Percentiles rank a stretch among this genome's conserved stretches.
phyloP scores from a whole-genome alignment of 306 rosid species.

The Alnus rubra region DNA sequence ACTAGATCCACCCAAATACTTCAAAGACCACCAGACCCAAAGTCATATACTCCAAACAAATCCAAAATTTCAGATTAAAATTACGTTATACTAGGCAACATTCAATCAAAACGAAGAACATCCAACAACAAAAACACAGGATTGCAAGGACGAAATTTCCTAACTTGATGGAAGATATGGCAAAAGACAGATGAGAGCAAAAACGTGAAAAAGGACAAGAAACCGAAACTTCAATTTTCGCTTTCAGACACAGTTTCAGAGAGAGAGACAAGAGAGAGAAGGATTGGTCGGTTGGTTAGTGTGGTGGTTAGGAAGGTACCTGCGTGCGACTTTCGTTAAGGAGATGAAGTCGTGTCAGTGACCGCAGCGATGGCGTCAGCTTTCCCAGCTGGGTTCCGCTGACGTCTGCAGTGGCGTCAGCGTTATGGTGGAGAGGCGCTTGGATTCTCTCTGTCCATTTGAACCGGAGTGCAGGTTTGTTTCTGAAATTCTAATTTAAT shows the following conservation, averaged over 20 bases:
- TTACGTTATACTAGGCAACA: not conserved
- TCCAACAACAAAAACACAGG: constrained; percentile 19
- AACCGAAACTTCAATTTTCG: constrained; percentile 55
- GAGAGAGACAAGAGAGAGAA: constrained; percentile 23
- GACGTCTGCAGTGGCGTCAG: constrained; percentile 47
- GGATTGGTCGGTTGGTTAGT: not conserved
- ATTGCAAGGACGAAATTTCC: not conserved
- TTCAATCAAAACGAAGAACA: not conserved
- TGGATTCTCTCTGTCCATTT: too few species aligned
- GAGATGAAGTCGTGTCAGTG: constrained; percentile 67
- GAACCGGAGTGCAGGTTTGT: too few species aligned
- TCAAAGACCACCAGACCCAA: not conserved
- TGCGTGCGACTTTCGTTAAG: constrained; percentile 22
- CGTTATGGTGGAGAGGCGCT: not conserved
- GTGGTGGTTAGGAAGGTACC: not conserved
- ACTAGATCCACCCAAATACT: not conserved
- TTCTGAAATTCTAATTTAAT: too few species aligned
- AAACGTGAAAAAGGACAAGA: not conserved
- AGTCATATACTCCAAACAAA: not conserved
- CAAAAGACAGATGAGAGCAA: constrained; percentile 13
- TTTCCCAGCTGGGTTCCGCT: constrained; percentile 47
- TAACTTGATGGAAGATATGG: not conserved
- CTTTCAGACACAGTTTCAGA: constrained; percentile 23
- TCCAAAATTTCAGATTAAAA: not conserved
- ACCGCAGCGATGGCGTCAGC: constrained; percentile 60